Base-by-base conservation (phyloP, 2,329 filamentous ascomycete species). In the Fusarium equiseti region DNA sequence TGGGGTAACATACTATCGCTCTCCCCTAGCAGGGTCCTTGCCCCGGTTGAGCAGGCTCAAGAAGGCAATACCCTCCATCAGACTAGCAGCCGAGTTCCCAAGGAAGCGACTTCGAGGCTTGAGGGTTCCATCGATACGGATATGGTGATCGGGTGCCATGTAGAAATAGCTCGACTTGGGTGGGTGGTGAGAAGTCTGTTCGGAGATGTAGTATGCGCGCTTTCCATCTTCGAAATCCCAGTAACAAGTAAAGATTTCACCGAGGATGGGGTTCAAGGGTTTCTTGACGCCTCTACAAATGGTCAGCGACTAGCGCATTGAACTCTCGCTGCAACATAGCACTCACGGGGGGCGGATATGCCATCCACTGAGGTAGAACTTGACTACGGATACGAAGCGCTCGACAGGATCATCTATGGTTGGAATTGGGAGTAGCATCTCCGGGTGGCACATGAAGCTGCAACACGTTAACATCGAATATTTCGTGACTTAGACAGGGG, bases 121-220 rank as follows among this genome's bases (percentile, higher is more conserved):
- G 73, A 99, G 85, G 6, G 94, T 97, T 22, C 96, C 96, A 77
- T 99, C 96, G 75, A 99, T 97, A 60, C 96, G 90, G 73, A 99
- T 97, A 77, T 97, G 85, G 78, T 98, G 94, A 58, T 97, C 90
- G 4, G 96, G 96, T 0, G 93, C 95, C 91, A 97, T 95, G 83
- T 97, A 99, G 81, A 99, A 99, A 84, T 99, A 99, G 82, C 94
- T 97, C 49, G 95, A 98, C 83, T 99, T 99, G 29, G 96, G 96
- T 32, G 96, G 96, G 78, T 99, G 96, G 80, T 99, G 96, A 29
- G 95, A 98, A 2, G 96, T 99, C 81, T 99, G 96, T 82, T 99
- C 96, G 50, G 95, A 90, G 74, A 99, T 94, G 83, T 99, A 99
- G 83, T 97, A 99, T 68, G 93, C 95, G 73, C 89, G 90, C 32